A percentile compares a stretch with the other conserved stretches of the same genome.
phyloP scores from a whole-genome alignment of 108 stramenopile genomes.

The Nitzschia inconspicua region DNA sequence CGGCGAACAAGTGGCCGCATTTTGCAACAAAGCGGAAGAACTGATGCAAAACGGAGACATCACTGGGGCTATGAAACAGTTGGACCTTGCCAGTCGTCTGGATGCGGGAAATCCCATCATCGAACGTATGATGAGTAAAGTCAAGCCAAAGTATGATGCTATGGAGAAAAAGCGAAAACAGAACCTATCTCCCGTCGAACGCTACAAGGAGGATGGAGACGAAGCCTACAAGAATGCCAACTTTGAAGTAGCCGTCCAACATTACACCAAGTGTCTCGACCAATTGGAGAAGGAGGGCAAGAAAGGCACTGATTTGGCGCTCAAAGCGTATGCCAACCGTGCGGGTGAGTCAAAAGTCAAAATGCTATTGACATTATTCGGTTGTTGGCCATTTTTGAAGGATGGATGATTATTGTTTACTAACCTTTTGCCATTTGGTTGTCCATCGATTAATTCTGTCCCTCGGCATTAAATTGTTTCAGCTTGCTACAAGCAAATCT shows the following conservation, averaged over 20 bases:
- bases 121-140: constrained; percentile 73
- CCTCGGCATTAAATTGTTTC: no score
- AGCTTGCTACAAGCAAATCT: constrained; percentile 99
- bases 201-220: constrained; percentile 95
- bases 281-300: constrained; percentile 65
- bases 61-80: constrained; percentile 82
- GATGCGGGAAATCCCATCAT: constrained; percentile 95
- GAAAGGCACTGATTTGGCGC: constrained; percentile 65
- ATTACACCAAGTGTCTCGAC: constrained; percentile 95
- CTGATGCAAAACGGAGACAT: constrained; percentile 89
- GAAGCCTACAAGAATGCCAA: constrained; percentile 84
- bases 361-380: no score
- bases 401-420: no score
- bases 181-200: constrained; percentile 72
- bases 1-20: constrained; percentile 82
- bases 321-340: constrained; percentile 96
- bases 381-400: no score
- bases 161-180: constrained; percentile 86
- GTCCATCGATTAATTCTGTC: no score
- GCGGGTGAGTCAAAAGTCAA: constrained; percentile 38
- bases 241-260: constrained; percentile 85
- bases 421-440: no score
- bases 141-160: constrained; percentile 90
- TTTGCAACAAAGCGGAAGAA: constrained; percentile 83
- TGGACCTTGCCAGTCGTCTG: constrained; percentile 86